These are phyloP conservation scores for Vanilla planifolia DNA, from an alignment of 106 monocot genomes.

Conservation along the genomic window DNA sequence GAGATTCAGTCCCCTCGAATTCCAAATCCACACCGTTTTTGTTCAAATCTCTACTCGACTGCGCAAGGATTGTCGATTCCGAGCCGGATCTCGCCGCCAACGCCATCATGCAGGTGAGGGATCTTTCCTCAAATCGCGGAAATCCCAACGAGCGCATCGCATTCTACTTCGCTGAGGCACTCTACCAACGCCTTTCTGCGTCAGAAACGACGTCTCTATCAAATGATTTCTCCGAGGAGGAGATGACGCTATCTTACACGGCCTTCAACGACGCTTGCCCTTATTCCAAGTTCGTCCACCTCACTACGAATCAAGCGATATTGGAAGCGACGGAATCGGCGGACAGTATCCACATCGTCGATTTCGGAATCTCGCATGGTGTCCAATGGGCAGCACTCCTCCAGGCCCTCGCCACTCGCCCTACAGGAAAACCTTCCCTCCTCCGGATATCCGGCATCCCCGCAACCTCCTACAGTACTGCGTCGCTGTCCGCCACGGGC, in stretches of 20 bases:
- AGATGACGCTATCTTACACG: conserved; percentile 74
- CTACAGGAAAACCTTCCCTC: conserved; percentile 61
- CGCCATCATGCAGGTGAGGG: conserved; percentile 38
- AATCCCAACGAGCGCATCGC: conserved; percentile 71
- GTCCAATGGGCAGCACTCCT: conserved; percentile 95
- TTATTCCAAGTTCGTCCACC: conserved; percentile 87
- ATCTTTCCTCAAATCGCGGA: conserved; percentile 48
- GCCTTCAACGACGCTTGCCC: conserved; percentile 89
- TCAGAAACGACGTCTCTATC: conserved; percentile 5
- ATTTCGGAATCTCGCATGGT: conserved; percentile 84
- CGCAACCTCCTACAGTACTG: conserved; percentile 35
- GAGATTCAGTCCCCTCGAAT: not conserved
- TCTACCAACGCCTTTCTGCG: conserved; percentile 36
- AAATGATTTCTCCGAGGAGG: conserved; percentile 57
- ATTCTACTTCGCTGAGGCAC: conserved; percentile 87
- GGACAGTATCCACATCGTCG: conserved; percentile 71
- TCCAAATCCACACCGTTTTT: conserved; percentile 23
- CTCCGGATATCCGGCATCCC: conserved; percentile 86
- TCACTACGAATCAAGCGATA: conserved; percentile 97
- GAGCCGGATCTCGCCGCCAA: conserved; percentile 56
- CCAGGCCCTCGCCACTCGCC: conserved; percentile 79
- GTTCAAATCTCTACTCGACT: conserved; percentile 57
- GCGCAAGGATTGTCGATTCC: conserved; percentile 48
- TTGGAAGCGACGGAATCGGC: conserved; percentile 78
- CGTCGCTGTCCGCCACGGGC: conserved; percentile 54